A percentile compares a stretch with the other conserved stretches of the same genome.
Conservation (phyloP, 768 basidiomycete genomes). For the Hypholoma fasciculare region DNA sequence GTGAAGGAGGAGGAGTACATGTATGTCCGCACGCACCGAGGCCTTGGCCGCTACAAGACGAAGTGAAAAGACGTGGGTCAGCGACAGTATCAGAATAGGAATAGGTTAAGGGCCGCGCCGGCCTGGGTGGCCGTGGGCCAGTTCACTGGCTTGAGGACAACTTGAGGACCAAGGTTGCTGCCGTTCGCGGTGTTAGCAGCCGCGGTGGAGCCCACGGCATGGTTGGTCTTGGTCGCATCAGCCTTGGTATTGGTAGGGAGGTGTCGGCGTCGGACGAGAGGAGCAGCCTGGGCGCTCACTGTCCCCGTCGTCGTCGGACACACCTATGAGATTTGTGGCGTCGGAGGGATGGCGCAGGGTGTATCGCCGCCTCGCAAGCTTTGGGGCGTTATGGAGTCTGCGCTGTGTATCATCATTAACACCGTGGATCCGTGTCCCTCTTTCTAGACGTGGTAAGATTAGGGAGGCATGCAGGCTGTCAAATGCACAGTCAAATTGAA, state of each 20-base stretch:
- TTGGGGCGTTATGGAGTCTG: too few species aligned
- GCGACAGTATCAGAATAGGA: neutral
- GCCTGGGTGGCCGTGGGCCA: conserved; percentile 7
- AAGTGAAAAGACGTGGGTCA: neutral
- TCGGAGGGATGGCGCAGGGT: too few species aligned
- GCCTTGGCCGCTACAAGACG: conserved; percentile 12
- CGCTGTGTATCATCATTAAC: too few species aligned
- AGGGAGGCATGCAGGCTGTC: too few species aligned
- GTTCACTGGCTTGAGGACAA: conserved; percentile 5
- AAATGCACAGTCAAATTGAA: too few species aligned
- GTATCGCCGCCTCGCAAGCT: too few species aligned
- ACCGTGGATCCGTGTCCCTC: too few species aligned
- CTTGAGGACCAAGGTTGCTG: too few species aligned
- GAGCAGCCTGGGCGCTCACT: neutral
- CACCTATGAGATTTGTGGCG: too few species aligned
- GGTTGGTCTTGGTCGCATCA: neutral
- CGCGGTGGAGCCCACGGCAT: neutral
- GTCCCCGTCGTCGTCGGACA: neutral
- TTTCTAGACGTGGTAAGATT: too few species aligned
- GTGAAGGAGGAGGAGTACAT: conserved; percentile 12
- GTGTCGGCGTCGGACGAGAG: neutral
- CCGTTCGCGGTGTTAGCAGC: neutral
- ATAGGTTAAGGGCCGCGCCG: conserved; percentile 5
- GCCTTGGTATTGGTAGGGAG: neutral
- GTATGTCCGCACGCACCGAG: conserved; percentile 13